Evolutionary conservation across 2,329 filamentous ascomycete genomes (phyloP), one percentile per base, ranked within the genome.

Genomic region (Biscogniauxia sp.): DNA sequence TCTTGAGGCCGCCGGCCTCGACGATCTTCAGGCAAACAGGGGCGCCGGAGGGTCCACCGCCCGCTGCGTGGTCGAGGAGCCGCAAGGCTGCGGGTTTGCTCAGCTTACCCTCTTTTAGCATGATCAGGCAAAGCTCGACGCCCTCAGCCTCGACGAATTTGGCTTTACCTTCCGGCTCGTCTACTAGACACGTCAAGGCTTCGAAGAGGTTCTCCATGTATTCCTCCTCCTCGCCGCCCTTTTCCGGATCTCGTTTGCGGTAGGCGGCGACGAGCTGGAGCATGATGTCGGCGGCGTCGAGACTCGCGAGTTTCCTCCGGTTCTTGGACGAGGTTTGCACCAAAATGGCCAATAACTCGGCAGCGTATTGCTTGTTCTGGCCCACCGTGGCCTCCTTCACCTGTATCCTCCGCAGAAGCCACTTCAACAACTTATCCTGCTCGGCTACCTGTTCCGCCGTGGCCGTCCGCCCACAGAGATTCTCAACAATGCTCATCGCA

Each of bases 161-260:
- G 9, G 77, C 71, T 74, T 97, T 97, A 5, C 93, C 93, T 4
- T 82, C 76, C 0, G 82, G 74, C 61, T 92, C 89, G 68, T 96
- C 91, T 0, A 89, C 90, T 1, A 96, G 78, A 67, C 91, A 96
- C 0, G 91, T 91, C 19, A 98, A 74, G 1, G 88, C 86, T 71
- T 97, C 93, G 73, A 99, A 99, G 0, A 97, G 73, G 66, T 99
- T 97, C 75, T 96, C 92, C 72, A 96, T 91, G 73, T 91, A 97
- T 77, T 99, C 95, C 72, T 97, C 93, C 74, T 98, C 95, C 55
- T 95, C 89, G 32, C 89, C 88, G 61, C 93, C 92, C 71, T 91
- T 94, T 54, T 88, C 84, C 0, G 95, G 95, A 71, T 99, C 93
- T 54, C 88, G 85, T 77, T 90, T 91, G 59, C 95, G 88, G 77